Evolutionary conservation across 306 rosid species (phyloP).

Genomic region (Cucumis hystrix): DNA sequence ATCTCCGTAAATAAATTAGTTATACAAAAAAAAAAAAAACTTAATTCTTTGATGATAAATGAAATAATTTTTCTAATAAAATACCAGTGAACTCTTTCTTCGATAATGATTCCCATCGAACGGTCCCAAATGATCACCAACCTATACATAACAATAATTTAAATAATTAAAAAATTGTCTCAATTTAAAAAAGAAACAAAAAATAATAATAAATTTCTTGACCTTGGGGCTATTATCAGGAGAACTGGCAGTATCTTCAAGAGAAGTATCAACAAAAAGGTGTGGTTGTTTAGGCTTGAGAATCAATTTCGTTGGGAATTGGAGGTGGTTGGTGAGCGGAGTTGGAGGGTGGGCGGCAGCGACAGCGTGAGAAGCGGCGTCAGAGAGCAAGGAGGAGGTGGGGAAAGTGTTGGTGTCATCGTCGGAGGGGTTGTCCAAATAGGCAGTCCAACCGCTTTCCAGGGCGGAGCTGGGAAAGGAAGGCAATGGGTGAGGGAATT

Average conservation of each 20-base stretch:
- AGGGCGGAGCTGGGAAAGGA: slow-evolving; percentile 9
- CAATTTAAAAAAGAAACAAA: background rate
- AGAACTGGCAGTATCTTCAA: slow-evolving; percentile 93
- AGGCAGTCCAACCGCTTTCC: slow-evolving; percentile 94
- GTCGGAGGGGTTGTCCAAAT: slow-evolving; percentile 56
- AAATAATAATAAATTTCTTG: background rate
- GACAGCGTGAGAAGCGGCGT: slow-evolving; percentile 73
- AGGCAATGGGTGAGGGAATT: slow-evolving; percentile 7
- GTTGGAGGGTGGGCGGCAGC: background rate
- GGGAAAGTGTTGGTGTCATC: slow-evolving; percentile 15
- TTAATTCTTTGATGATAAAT: background rate
- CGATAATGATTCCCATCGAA: slow-evolving; percentile 18
- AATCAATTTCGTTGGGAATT: slow-evolving; percentile 23
- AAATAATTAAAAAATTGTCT: too few relatives aligned
- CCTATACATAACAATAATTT: slow-evolving; percentile 17
- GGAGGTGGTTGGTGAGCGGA: background rate
- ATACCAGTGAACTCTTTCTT: slow-evolving; percentile 54
- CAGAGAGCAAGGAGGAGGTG: slow-evolving; percentile 68
- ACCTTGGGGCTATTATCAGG: slow-evolving; percentile 95
- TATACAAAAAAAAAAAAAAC: background rate
- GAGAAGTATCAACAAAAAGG: slow-evolving; percentile 42
- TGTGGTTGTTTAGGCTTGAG: slow-evolving; percentile 44
- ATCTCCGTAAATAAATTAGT: background rate
- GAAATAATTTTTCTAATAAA: background rate
- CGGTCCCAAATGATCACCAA: slow-evolving; percentile 28